A percentile compares a stretch with the other conserved stretches of the same genome.
Evolutionary conservation across 192 early-diverging fungal species (phyloP).

Genomic region (Kickxella alabastrina): DNA sequence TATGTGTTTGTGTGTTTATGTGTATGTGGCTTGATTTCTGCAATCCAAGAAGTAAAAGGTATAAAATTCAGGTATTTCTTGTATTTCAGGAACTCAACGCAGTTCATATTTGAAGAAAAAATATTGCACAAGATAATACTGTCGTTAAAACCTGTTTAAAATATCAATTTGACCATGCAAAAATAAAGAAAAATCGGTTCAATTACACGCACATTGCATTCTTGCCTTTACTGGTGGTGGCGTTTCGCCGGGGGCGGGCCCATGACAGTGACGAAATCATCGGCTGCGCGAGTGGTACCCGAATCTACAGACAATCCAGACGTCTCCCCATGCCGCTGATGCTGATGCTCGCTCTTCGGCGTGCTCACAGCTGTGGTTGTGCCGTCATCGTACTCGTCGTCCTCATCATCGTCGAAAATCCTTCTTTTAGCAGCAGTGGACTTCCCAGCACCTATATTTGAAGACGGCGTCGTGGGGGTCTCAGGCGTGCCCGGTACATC

Average conservation of each 20-base stretch:
- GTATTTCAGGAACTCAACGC: neutral
- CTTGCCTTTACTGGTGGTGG: conserved; percentile 11
- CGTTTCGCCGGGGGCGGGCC: conserved; percentile 41
- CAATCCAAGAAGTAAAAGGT: no score
- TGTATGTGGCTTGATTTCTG: neutral
- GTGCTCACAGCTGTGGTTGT: neutral
- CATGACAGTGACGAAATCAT: conserved; percentile 18
- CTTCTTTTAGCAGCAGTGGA: neutral
- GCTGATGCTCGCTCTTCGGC: no score
- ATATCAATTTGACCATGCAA: neutral
- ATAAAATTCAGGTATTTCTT: neutral
- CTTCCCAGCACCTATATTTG: no score
- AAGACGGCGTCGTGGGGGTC: no score
- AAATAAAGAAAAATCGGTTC: conserved; percentile 2
- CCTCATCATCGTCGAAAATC: neutral
- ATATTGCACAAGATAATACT: no score
- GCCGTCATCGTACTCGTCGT: no score
- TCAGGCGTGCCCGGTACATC: conserved; percentile 7
- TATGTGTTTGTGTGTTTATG: no score
- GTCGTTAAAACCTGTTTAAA: neutral
- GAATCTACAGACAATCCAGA: no score
- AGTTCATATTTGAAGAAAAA: no score
- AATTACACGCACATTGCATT: no score
- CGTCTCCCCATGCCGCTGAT: no score
- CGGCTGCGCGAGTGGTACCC: no score